These are phyloP conservation scores for Astrothelium subdiscretum DNA, from an alignment of 495 filamentous ascomycete species.

Conservation along the genomic window DNA sequence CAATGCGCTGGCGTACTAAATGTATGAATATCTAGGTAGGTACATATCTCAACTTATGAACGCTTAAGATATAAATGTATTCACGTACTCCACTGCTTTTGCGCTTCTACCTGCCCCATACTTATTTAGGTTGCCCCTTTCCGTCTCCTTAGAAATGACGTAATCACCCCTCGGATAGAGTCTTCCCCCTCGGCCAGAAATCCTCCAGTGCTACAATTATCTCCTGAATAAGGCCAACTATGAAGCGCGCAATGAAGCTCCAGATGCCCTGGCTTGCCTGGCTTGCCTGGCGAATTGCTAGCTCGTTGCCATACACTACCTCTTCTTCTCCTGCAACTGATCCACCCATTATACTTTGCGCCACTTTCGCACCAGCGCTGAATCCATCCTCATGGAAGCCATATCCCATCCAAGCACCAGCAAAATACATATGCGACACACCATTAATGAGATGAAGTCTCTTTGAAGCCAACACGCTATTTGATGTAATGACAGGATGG, in stretches of 20 bases:
- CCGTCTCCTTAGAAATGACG: neutral
- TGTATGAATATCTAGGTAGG: too few species aligned
- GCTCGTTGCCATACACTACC: neutral
- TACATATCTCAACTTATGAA: neutral
- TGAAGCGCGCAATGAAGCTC: neutral
- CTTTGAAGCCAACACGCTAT: neutral
- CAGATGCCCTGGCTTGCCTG: neutral
- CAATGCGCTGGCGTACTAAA: neutral
- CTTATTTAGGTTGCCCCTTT: neutral
- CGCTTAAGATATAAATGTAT: neutral
- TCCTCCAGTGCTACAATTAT: neutral
- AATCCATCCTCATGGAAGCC: neutral
- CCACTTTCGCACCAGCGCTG: neutral
- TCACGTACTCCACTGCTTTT: neutral
- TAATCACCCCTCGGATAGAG: neutral
- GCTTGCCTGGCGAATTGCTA: neutral
- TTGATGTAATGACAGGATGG: neutral
- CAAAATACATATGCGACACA: neutral
- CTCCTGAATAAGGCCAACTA: neutral
- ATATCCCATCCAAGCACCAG: neutral
- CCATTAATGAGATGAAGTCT: neutral
- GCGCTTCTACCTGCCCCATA: neutral
- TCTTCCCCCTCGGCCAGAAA: neutral
- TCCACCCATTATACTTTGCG: neutral
- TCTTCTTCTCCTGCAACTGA: neutral